phyloP scores from a whole-genome alignment of 2,329 filamentous ascomycete genomes.

The Ramichloridium luteum region DNA sequence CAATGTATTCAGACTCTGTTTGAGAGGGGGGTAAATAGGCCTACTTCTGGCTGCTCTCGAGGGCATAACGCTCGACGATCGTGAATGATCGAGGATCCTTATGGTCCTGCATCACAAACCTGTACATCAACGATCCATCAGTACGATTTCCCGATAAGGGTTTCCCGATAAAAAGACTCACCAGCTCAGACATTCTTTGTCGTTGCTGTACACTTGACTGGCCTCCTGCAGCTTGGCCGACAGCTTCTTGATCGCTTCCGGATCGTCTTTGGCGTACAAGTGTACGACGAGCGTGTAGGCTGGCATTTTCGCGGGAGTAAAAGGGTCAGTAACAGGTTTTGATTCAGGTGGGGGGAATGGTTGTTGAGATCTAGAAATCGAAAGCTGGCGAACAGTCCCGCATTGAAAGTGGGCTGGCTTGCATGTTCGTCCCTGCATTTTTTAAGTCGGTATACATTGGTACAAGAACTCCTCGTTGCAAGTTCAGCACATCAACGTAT shows the following conservation, averaged over 20 bases:
- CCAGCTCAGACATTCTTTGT: slow-evolving; percentile 48
- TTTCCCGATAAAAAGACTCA: slow-evolving; percentile 6
- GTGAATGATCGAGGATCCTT: slow-evolving; percentile 58
- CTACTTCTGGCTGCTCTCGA: slow-evolving; percentile 43
- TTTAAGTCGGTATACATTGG: no score
- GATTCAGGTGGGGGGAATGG: no score
- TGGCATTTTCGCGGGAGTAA: slow-evolving; percentile 14
- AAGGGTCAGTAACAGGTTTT: no score
- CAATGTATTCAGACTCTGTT: no score
- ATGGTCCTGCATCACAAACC: slow-evolving; percentile 68
- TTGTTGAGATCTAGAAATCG: no score
- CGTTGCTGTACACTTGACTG: slow-evolving; percentile 59
- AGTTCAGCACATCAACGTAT: no score
- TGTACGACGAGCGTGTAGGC: slow-evolving; percentile 55
- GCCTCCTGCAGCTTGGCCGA: slow-evolving; percentile 63
- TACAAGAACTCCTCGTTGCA: no score
- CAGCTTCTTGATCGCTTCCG: slow-evolving; percentile 52
- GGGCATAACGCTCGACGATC: slow-evolving; percentile 61
- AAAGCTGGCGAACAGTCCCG: no score
- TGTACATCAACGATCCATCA: slow-evolving; percentile 25
- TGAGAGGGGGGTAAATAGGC: slow-evolving; percentile 16
- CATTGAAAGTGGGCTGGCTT: no score
- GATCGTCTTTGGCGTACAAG: slow-evolving; percentile 56
- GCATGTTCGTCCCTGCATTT: no score
- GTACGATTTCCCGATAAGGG: no score